A percentile compares a stretch with the other conserved stretches of the same genome.
phyloP scores from a whole-genome alignment of 208 protist species.

The Jaenimonas drosophilae region DNA sequence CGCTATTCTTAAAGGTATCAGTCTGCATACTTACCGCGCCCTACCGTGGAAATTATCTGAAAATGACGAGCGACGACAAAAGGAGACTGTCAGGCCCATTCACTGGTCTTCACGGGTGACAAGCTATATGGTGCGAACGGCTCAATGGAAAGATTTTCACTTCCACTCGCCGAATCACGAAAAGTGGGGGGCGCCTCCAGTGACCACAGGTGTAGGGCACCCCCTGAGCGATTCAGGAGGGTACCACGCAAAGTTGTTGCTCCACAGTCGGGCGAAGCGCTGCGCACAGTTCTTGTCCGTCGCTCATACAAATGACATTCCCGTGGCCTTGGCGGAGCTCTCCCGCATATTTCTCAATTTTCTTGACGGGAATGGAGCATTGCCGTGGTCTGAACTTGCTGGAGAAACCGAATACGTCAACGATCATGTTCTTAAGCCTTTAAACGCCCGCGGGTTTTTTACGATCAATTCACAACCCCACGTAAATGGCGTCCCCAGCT shows the following conservation, averaged over 20 bases:
- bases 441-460: constrained; percentile 85
- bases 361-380: constrained; percentile 25
- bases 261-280: constrained; percentile 21
- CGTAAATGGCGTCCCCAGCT: constrained; percentile 78
- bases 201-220: constrained; percentile 29
- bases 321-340: constrained; percentile 18
- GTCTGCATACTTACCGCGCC: constrained; percentile 15
- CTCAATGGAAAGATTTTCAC: constrained; percentile 85
- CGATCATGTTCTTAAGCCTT: constrained; percentile 37
- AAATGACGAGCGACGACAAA: constrained; percentile 29
- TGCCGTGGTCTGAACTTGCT: constrained; percentile 70
- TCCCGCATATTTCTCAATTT: constrained; percentile 29
- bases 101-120: constrained; percentile 89
- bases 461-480: constrained; percentile 92
- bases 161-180: constrained; percentile 58
- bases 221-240: constrained; percentile 62
- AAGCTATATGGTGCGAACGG: constrained; percentile 81
- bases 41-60: constrained; percentile 51
- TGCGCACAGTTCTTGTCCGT: constrained; percentile 29
- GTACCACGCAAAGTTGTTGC: constrained; percentile 41
- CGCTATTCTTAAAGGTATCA: constrained; percentile 48
- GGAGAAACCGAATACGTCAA: constrained; percentile 52
- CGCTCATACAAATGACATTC: constrained; percentile 13
- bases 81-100: constrained; percentile 79
- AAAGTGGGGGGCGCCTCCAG: constrained; percentile 57